A percentile compares a stretch with the other conserved stretches of the same genome.
phyloP scores from a whole-genome alignment of 495 filamentous ascomycete species.

The Penicillium parvum region DNA sequence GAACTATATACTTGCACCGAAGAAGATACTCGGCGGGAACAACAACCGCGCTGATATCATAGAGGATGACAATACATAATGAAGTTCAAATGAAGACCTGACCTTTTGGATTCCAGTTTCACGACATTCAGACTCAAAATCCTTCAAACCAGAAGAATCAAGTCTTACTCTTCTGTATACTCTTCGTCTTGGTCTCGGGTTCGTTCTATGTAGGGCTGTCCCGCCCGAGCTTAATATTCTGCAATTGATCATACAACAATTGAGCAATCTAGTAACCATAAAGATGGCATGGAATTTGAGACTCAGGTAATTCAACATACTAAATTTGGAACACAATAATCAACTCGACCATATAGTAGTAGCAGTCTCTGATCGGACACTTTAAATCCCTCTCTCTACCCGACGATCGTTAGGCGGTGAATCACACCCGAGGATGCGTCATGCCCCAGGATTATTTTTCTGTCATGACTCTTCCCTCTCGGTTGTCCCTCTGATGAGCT shows the following conservation, averaged over 20 bases:
- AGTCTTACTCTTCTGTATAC: not conserved
- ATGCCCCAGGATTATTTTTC: slow-evolving; percentile 17
- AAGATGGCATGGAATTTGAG: no score
- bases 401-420: slow-evolving; percentile 23
- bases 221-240: not conserved
- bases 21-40: no score
- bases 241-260: not conserved
- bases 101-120: no score
- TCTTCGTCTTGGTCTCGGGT: no score
- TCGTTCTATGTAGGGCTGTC: slow-evolving; percentile 1
- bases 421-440: slow-evolving; percentile 23
- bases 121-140: no score
- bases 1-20: no score
- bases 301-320: no score
- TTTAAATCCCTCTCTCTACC: slow-evolving; percentile 8
- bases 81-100: no score
- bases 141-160: not conserved
- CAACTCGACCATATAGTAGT: no score
- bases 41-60: no score
- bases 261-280: no score
- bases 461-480: slow-evolving; percentile 11
- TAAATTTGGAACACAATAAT: not conserved
- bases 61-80: no score
- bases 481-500: slow-evolving; percentile 1
- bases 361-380: not conserved